Evolutionary conservation across 192 early-diverging fungal genomes (phyloP).

Genomic region (Backusella macrospora): DNA sequence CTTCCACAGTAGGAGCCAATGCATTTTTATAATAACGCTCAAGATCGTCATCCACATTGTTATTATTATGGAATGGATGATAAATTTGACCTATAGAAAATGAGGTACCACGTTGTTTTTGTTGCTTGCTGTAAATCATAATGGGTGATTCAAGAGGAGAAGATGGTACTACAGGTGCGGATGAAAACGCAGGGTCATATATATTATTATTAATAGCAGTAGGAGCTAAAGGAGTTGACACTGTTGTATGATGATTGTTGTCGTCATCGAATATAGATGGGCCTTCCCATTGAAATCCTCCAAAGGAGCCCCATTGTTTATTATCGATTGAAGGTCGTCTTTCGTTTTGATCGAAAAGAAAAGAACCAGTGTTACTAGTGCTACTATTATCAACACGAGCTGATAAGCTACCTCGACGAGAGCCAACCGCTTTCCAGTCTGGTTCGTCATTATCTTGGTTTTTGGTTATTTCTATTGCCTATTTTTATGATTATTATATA

Average conservation of each 20-base stretch:
- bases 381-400: background rate
- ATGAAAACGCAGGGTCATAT: background rate
- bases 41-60: constrained; percentile 19
- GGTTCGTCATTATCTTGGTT: background rate
- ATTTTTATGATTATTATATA: background rate
- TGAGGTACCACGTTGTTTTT: constrained; percentile 57
- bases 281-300: background rate
- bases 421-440: background rate
- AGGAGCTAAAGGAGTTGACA: constrained; percentile 3
- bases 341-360: background rate
- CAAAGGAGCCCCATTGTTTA: background rate
- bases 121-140: background rate
- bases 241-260: background rate
- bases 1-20: constrained; percentile 19
- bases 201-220: background rate
- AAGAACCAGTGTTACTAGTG: background rate
- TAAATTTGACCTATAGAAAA: constrained; percentile 60
- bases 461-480: constrained; percentile 10
- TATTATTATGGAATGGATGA: constrained; percentile 38
- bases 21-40: constrained; percentile 22
- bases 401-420: constrained; percentile 1
- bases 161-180: background rate
- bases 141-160: background rate
- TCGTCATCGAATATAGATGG: constrained; percentile 25
- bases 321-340: background rate